Percentiles rank a stretch among this genome's conserved stretches.
Evolutionary conservation across 2,329 filamentous ascomycete genomes (phyloP).

Genomic region (Apiospora marii): DNA sequence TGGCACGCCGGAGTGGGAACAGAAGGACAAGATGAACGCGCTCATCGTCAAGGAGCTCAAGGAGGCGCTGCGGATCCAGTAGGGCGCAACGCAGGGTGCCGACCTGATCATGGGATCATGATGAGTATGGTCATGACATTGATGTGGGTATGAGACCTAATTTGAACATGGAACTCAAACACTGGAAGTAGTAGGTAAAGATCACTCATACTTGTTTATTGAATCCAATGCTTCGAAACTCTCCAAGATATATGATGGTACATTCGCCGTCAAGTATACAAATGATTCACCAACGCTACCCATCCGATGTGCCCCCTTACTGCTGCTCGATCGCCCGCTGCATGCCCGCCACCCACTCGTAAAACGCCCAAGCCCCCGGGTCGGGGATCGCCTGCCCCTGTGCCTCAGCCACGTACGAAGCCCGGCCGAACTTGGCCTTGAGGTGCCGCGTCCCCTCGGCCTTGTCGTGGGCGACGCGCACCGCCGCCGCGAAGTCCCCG

Average conservation of each 20-base stretch:
- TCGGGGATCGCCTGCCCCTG: slow-evolving; percentile 40
- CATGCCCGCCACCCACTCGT: slow-evolving; percentile 35
- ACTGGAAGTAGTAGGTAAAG: too few species aligned
- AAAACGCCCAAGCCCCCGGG: slow-evolving; percentile 43
- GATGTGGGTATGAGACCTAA: too few species aligned
- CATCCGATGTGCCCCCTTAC: neutral
- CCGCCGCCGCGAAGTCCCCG: slow-evolving; percentile 48
- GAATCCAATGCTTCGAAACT: neutral
- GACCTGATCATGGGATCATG: too few species aligned
- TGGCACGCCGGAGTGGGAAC: slow-evolving; percentile 24
- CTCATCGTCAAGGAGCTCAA: slow-evolving; percentile 18
- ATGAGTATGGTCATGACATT: neutral
- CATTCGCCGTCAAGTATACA: neutral
- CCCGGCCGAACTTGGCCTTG: slow-evolving; percentile 40
- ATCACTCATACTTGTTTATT: neutral
- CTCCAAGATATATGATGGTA: neutral
- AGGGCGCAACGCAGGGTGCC: neutral
- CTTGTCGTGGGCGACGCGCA: slow-evolving; percentile 38
- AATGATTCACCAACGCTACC: neutral
- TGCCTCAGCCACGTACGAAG: slow-evolving; percentile 41
- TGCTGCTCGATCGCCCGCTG: slow-evolving; percentile 24
- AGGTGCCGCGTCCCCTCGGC: slow-evolving; percentile 39
- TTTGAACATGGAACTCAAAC: too few species aligned
- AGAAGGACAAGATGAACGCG: slow-evolving; percentile 25
- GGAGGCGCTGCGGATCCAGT: neutral